Base-by-base conservation (phyloP, 805 yeast species). In the Saccharomyces kudriavzevii region DNA sequence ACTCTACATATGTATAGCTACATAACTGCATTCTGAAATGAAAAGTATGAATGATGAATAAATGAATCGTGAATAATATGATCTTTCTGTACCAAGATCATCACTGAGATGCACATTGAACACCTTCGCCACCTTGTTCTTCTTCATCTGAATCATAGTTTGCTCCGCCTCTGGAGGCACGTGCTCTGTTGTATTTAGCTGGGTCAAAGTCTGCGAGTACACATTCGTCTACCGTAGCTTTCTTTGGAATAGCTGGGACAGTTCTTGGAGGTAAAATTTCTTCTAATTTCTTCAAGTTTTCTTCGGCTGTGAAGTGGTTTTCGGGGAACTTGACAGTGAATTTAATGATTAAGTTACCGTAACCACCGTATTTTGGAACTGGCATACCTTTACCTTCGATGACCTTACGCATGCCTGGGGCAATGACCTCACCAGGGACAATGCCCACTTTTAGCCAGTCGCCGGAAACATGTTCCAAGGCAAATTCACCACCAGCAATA, bases 331-430 rank as follows among this genome's bases (percentile, higher is more conserved):
- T 89, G 65, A 94, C 80, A 60, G 82, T 83, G 74, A 94, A 94
- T 69, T 87, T 85, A 62, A 94, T 75, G 65, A 88, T 82, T 75
- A 94, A 79, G 75, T 89, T 83, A 73, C 99, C 99, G 65, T 71
- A 78, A 58, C 90, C 89, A 70, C 96, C 96, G 69, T 81, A 85
- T 74, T 94, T 84, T 74, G 79, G 85, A 60, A 92, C 76, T 61
- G 99, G 99, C 99, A 94, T 94, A 83, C 99, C 99, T 74, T 92
- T 91, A 65, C 84, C 89, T 62, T 86, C 89, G 58, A 94, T 75
- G 52, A 89, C 89, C 74, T 89, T 91, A 64, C 84, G 76, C 45
- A 77, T 70, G 59, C 88, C 96, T 50, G 98, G 97, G 30, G 90
- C 65, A 58, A 94, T 86, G 56, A 92, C 90, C 74, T 92, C 97